A percentile compares a stretch with the other conserved stretches of the same genome.
phyloP scores from a whole-genome alignment of 129 eudicot species.

The Lonicera japonica region DNA sequence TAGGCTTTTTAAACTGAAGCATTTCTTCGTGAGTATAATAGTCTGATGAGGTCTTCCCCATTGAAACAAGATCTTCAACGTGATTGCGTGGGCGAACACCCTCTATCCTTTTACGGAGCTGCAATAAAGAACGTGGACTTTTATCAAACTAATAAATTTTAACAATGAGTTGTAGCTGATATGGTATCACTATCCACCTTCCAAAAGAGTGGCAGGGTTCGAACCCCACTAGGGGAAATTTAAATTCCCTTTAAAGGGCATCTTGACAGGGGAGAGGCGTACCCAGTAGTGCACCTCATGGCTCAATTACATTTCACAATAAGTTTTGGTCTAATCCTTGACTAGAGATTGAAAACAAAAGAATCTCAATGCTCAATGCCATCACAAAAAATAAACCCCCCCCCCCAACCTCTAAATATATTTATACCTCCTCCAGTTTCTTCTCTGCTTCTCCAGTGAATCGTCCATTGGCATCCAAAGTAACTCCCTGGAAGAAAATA shows the following conservation, averaged over 20 bases:
- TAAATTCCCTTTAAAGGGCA: too few relatives aligned
- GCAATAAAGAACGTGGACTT: conserved; percentile 18
- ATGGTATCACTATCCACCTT: too few relatives aligned
- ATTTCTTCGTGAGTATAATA: conserved; percentile 89
- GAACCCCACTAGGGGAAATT: too few relatives aligned
- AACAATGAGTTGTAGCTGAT: too few relatives aligned
- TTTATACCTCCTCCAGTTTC: conserved; percentile 97
- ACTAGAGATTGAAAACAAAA: too few relatives aligned
- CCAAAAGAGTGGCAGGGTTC: too few relatives aligned
- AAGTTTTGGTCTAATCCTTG: too few relatives aligned
- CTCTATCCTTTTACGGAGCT: conserved; percentile 82
- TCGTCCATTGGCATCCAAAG: conserved; percentile 86
- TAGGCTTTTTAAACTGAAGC: conserved; percentile 81
- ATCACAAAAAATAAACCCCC: too few relatives aligned
- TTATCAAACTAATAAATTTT: not conserved
- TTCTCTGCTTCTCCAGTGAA: conserved; percentile 88
- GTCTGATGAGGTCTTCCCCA: conserved; percentile 57
- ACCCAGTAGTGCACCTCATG: too few relatives aligned
- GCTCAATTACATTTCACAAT: too few relatives aligned
- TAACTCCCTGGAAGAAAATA: conserved; percentile 61
- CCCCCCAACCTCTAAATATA: too few relatives aligned
- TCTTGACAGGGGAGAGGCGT: too few relatives aligned
- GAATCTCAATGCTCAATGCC: not conserved
- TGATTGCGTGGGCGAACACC: conserved; percentile 47
- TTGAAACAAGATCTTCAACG: conserved; percentile 58